Evolutionary conservation across 148 eudicot species (phyloP).

Genomic region (Rhododendron henanense): DNA sequence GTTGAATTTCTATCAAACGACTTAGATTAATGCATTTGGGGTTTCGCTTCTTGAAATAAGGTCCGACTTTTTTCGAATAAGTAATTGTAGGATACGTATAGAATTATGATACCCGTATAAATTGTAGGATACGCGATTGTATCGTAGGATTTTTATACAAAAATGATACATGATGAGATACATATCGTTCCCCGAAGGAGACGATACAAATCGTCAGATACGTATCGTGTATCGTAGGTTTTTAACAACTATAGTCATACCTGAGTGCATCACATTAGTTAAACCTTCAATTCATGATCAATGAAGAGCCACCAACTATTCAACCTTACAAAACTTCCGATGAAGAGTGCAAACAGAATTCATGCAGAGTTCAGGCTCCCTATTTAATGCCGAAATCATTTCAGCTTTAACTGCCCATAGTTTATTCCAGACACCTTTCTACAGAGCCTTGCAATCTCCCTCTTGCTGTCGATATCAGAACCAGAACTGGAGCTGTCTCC

Average conservation of each 20-base stretch:
- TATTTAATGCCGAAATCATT: conserved; percentile 25
- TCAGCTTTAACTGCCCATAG: conserved; percentile 33
- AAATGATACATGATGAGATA: too few species aligned
- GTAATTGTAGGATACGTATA: too few species aligned
- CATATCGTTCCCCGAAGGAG: too few species aligned
- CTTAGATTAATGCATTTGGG: too few species aligned
- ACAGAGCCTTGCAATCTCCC: not conserved
- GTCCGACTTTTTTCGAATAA: too few species aligned
- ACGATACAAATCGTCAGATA: too few species aligned
- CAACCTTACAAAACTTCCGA: conserved; percentile 15
- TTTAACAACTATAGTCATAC: not conserved
- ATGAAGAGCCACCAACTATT: not conserved
- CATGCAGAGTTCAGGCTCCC: conserved; percentile 39
- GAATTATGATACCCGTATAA: too few species aligned
- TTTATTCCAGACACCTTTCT: not conserved
- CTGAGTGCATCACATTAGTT: conserved; percentile 6
- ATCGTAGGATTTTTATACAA: too few species aligned
- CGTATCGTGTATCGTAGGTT: too few species aligned
- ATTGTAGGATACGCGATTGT: too few species aligned
- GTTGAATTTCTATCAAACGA: too few species aligned
- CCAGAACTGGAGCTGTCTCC: conserved; percentile 16
- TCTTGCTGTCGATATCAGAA: conserved; percentile 4
- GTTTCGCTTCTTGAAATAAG: too few species aligned
- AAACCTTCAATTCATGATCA: not conserved
- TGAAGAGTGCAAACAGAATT: conserved; percentile 48